Conservation (phyloP, 179 eudicot genomes). For the Patellifolia procumbens region DNA sequence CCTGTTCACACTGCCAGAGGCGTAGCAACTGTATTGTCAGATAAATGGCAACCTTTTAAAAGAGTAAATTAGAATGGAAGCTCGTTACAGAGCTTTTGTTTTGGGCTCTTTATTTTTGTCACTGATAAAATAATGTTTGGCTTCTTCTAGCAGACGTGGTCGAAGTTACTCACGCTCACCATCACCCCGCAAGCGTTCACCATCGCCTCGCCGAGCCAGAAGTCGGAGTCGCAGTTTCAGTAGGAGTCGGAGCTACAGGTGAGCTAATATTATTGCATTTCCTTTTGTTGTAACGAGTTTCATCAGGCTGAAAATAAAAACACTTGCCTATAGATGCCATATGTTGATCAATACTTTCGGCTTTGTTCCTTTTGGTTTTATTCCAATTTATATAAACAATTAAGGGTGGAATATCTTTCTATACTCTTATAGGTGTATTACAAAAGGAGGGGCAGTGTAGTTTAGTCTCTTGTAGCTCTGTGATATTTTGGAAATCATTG, state of each 20-base stretch:
- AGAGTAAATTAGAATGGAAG: background rate
- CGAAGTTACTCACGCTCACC: constrained; percentile 73
- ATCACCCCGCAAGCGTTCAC: constrained; percentile 69
- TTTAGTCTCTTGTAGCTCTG: background rate
- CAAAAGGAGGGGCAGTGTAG: background rate
- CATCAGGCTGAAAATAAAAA: background rate
- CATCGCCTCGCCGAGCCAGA: constrained; percentile 79
- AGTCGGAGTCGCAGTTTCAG: constrained; percentile 68
- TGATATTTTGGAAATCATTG: too few relatives aligned
- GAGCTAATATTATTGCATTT: constrained; percentile 2
- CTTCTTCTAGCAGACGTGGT: constrained; percentile 46
- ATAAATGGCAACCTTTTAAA: background rate
- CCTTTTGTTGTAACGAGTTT: background rate
- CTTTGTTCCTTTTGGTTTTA: background rate
- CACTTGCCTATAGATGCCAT: background rate
- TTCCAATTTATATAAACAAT: background rate
- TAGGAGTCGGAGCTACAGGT: constrained; percentile 90
- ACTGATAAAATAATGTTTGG: background rate
- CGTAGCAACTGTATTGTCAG: background rate
- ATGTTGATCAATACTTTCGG: background rate
- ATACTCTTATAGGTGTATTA: background rate
- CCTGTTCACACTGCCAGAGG: background rate
- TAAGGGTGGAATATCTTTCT: background rate
- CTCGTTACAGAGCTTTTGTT: background rate
- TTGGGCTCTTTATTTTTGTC: background rate